Evolutionary conservation across 148 eudicot species (phyloP), one percentile per base, ranked within the genome.

Genomic region (Polygonum maritimum): DNA sequence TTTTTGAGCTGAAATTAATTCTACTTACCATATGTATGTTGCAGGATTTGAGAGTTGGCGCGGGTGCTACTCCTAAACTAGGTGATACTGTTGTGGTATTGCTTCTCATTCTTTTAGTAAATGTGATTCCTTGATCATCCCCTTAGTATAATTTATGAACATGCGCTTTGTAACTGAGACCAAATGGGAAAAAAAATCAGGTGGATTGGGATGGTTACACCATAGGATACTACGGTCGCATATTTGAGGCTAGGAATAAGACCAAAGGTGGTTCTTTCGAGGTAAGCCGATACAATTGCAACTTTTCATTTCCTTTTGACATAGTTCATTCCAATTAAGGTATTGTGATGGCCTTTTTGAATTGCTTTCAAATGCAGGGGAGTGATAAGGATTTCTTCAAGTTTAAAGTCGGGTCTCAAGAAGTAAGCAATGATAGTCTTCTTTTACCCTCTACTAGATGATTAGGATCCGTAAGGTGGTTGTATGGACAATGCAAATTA

Each of bases 151-250:
- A 5, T 26, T 67, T 31, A 67, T 22, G 71, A 67, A 33, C 0
- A 49, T 49, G n/a, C 13, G 15, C 18, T 49, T 49, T 58, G 58
- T 52, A 18, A 4, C 22, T 15, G 1, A 52, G 16, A 15, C 6
- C 58, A 58, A 21, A 19, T 44, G 14, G 14, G 16, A 54, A 21
- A 69, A 76, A 51, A 48, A 77, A 82, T 79, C 80, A 94, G 98
- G 97, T 94, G 74, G 98, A 94, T 62, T 94, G 98, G 98, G 98
- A 88, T 88, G 98, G 98, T 55, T 94, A 86, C 90, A 94, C 98
- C 65, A 94, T 94, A 74, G 98, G 98, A 78, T 94, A 94, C 81
- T 94, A 94, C 82, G 98, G 98, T 19, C 96, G 98, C 75, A 94
- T 94, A 84, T 92, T 94, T 80, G 98, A 94, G 89, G 98, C 98